Evolutionary conservation across 257 asterid genomes (phyloP).

Genomic region (Scutellaria minor): DNA sequence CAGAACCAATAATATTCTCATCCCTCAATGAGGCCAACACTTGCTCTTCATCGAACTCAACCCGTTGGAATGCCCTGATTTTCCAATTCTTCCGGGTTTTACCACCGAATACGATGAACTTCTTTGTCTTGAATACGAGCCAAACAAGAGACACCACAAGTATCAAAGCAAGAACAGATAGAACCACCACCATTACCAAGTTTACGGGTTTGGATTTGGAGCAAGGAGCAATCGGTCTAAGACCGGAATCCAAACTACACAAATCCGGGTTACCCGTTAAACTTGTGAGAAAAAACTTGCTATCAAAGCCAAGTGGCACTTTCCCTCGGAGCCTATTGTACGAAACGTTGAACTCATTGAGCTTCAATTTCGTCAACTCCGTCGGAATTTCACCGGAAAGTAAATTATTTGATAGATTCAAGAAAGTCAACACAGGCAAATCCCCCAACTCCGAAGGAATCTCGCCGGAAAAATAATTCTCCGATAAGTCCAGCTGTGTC

Average conservation of each 20-base stretch:
- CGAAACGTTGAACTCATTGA: conserved; percentile 69
- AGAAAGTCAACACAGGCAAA: conserved; percentile 56
- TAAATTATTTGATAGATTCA: conserved; percentile 69
- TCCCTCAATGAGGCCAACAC: conserved; percentile 55
- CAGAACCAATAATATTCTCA: conserved; percentile 71
- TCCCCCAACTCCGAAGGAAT: conserved; percentile 69
- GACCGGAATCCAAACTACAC: conserved; percentile 66
- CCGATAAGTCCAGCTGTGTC: conserved; percentile 70
- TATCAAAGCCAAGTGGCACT: conserved; percentile 63
- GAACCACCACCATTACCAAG: conserved; percentile 49
- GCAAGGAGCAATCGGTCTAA: conserved; percentile 62
- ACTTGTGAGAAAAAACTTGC: conserved; percentile 48
- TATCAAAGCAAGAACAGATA: conserved; percentile 54
- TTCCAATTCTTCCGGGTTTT: conserved; percentile 55
- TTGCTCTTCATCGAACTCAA: conserved; percentile 59
- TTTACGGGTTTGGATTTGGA: conserved; percentile 50
- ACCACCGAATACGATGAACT: conserved; percentile 37
- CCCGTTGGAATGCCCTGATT: conserved; percentile 63
- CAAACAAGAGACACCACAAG: conserved; percentile 56
- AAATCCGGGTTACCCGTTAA: conserved; percentile 68
- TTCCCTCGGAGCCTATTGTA: conserved; percentile 75
- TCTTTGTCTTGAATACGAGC: conserved; percentile 60
- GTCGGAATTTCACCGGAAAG: conserved; percentile 69
- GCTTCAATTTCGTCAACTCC: conserved; percentile 61
- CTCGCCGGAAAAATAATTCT: conserved; percentile 59